phyloP scores from a whole-genome alignment of 306 rosid genomes.

The Cucumis sativus region Cucumber_9930_V3 NC_026659.2:25913501-25914000 shows the following conservation, averaged over 20 bases:
- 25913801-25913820: slow-evolving; percentile 40
- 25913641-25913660: not conserved
- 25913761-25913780: slow-evolving; percentile 40
- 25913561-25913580: slow-evolving; percentile 11
- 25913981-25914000: slow-evolving; percentile 23
- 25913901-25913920: not conserved
- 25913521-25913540: slow-evolving; percentile 26
- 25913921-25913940: not conserved
- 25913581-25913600: not conserved
- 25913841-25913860: slow-evolving; percentile 36
- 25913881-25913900: slow-evolving; percentile 9
- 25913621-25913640: slow-evolving; percentile 6
- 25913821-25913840: slow-evolving; percentile 48
- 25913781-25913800: slow-evolving; percentile 25
- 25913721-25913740: slow-evolving; percentile 54
- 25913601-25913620: slow-evolving; percentile 7
- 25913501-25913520: slow-evolving; percentile 31
- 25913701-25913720: slow-evolving; percentile 40
- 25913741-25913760: slow-evolving; percentile 54
- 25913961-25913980: slow-evolving; percentile 22
- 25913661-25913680: slow-evolving; percentile 10
- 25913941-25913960: slow-evolving; percentile 21
- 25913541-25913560: slow-evolving; percentile 26
- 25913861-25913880: slow-evolving; percentile 53
- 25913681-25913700: slow-evolving; percentile 17